Conservation (phyloP, 352 stramenopile genomes). For the Phytophthora aleatoria region DNA sequence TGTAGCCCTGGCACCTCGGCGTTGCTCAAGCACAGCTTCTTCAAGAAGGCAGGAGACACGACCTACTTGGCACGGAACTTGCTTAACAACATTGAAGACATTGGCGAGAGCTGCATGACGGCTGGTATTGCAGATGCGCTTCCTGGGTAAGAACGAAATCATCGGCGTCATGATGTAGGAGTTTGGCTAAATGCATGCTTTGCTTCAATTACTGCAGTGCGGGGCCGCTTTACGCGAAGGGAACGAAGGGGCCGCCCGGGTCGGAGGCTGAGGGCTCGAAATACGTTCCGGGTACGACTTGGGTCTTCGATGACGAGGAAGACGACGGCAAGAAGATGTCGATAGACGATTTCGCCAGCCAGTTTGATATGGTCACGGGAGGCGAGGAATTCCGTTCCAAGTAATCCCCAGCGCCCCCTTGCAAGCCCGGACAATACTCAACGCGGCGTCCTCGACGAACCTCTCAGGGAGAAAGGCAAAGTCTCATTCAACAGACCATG, state of each 20-base stretch:
- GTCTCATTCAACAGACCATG: constrained; percentile 24
- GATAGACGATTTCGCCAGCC: constrained; percentile 87
- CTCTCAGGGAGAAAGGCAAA: constrained; percentile 22
- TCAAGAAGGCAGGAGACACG: constrained; percentile 86
- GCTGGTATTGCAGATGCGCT: constrained; percentile 79
- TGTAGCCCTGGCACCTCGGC: constrained; percentile 76
- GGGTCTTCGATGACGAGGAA: constrained; percentile 90
- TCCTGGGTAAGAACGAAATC: constrained; percentile 56
- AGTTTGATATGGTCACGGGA: constrained; percentile 88
- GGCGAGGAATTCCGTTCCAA: constrained; percentile 88
- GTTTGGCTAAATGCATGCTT: not conserved
- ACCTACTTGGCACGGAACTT: constrained; percentile 68
- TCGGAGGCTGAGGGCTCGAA: constrained; percentile 70
- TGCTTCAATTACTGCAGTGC: constrained; percentile 40
- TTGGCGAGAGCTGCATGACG: constrained; percentile 89
- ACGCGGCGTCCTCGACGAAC: constrained; percentile 20
- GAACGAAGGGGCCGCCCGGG: constrained; percentile 70
- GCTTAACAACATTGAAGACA: constrained; percentile 84
- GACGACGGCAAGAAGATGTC: constrained; percentile 75
- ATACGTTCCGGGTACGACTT: constrained; percentile 89
- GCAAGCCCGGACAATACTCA: constrained; percentile 14
- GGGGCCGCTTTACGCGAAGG: constrained; percentile 84
- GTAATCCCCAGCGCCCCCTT: constrained; percentile 35
- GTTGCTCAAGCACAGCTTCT: constrained; percentile 90
- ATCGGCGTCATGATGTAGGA: not conserved